These are phyloP conservation scores for Acer negundo DNA, from an alignment of 345 rosid genomes.

Conservation along the genomic window DNA sequence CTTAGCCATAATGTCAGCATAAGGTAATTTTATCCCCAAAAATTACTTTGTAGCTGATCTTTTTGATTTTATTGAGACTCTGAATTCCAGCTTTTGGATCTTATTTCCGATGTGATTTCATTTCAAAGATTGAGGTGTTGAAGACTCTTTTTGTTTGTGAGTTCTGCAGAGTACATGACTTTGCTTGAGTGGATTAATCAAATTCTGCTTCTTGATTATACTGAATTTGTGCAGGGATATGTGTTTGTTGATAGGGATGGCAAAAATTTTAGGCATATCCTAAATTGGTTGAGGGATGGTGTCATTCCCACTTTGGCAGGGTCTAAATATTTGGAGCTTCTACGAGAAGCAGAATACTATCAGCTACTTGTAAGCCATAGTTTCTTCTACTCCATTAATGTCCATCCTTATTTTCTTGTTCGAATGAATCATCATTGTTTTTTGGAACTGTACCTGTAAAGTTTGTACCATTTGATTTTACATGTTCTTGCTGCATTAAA, in stretches of 20 bases:
- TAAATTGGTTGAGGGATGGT: conserved; percentile 97
- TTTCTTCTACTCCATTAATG: conserved; percentile 15
- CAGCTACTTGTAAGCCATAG: conserved; percentile 69
- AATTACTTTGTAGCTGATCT: background rate
- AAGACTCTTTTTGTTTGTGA: background rate
- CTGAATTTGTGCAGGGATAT: conserved; percentile 58
- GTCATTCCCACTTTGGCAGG: conserved; percentile 65
- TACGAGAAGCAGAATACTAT: conserved; percentile 85
- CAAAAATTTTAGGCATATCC: conserved; percentile 76
- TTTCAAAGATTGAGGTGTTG: background rate
- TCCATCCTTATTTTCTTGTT: background rate
- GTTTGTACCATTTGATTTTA: background rate
- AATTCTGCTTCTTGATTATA: conserved; percentile 16
- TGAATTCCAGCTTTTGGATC: background rate
- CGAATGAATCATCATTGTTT: conserved; percentile 4
- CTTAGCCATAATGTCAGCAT: background rate
- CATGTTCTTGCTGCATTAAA: background rate
- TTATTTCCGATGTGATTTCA: background rate
- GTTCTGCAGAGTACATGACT: background rate
- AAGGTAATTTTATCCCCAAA: background rate
- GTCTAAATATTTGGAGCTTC: conserved; percentile 61
- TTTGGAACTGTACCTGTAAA: background rate
- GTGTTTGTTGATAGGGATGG: conserved; percentile 93
- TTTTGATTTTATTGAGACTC: background rate
- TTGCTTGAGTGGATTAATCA: conserved; percentile 5